Evolutionary conservation across 257 asterid species (phyloP), one percentile per base, ranked within the genome.

Genomic region (Ilex aquifolium): DNA sequence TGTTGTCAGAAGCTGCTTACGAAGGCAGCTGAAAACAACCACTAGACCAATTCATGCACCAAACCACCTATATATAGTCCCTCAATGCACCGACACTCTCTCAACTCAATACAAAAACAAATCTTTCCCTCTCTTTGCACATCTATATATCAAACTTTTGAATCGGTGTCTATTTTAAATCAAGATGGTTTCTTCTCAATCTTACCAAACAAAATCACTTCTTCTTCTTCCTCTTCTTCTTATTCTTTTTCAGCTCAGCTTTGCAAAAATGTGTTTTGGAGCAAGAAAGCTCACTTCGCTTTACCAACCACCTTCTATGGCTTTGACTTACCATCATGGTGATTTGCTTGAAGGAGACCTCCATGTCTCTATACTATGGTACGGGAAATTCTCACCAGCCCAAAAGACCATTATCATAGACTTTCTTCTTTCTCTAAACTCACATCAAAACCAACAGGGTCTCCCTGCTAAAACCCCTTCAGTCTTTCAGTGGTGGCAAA

Each of bases 401-500:
- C 78, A 72, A 50, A 76, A 72, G 57, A 44, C 75, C 10, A 69
- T 76, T 44, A 2, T 76, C 27, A 42, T 69, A 0, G 81, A 76
- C 44, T 76, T 76, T 39, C 52, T 69, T 17, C 7, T 36, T 5
- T 55, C 82, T 29, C 57, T 72, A 10, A 40, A 50, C 31, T 60
- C 39, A 10, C 14, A 46, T 1, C 32, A 13, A 1, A 65, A 59
- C 55, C 6, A 32, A 57, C 16, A 52, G 58, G 6, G 10, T 13
- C 31, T 56, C 16, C 2, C 57, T 10, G 42, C 17, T 12, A 44
- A 68, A n/a, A n/a, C 48, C 3, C 70, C 78, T 13, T 44, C 78
- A 4, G 68, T 63, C 31, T 68, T 70, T 14, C 48, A 54, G 0
- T 76, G 82, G 82, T 76, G 82, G 82, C 48, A 49, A n/a, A 76